These are phyloP conservation scores for Ananas comosus DNA, from an alignment of 176 grass and related monocot species.

Conservation along the genomic window DNA sequence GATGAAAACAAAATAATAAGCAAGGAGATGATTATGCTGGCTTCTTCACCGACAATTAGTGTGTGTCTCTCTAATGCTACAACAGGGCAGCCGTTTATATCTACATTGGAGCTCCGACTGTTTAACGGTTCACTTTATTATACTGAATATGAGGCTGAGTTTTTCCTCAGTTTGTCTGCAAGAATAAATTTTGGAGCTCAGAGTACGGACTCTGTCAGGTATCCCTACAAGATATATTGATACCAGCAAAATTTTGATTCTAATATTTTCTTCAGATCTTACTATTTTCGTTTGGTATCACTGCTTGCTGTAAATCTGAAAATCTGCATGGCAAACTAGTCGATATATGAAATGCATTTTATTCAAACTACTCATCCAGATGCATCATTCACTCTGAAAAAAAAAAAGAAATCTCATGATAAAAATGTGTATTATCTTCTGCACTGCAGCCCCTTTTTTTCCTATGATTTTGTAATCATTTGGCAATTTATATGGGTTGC, in stretches of 20 bases:
- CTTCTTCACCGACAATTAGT: constrained; percentile 20
- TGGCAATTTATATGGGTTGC: too few relatives aligned
- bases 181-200: constrained; percentile 77
- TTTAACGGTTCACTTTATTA: constrained; percentile 73
- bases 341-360: not conserved
- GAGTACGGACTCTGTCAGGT: constrained; percentile 41
- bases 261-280: not conserved
- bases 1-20: constrained; percentile 39
- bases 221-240: not conserved
- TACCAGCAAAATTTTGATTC: not conserved
- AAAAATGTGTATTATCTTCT: too few relatives aligned
- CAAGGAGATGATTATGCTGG: constrained; percentile 40
- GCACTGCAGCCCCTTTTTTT: too few relatives aligned
- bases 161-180: constrained; percentile 51
- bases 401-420: not conserved
- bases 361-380: not conserved
- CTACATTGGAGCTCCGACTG: constrained; percentile 55
- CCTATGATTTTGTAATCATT: too few relatives aligned
- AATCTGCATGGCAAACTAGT: not conserved
- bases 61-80: constrained; percentile 61
- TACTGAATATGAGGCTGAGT: constrained; percentile 44
- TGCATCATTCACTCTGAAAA: not conserved
- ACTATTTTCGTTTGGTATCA: not conserved
- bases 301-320: too few relatives aligned
- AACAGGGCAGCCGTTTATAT: constrained; percentile 63